A percentile compares a stretch with the other conserved stretches of the same genome.
Conservation (phyloP, 306 rosid genomes). For the Prunus armeniaca region DNA sequence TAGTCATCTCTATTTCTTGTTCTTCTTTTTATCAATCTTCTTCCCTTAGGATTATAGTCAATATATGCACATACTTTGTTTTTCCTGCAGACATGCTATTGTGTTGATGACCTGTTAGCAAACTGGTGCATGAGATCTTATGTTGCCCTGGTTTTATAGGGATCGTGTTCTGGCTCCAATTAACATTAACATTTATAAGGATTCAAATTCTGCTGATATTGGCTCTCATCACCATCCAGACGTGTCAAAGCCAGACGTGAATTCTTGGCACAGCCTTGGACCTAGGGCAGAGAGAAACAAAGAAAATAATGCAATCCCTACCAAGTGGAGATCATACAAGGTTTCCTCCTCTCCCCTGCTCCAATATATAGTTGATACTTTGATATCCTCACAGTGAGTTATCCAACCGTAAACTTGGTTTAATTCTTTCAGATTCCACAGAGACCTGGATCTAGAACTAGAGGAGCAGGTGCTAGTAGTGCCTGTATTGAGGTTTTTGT, state of each 20-base stretch:
- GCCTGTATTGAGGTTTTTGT: slow-evolving; percentile 70
- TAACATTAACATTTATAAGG: slow-evolving; percentile 64
- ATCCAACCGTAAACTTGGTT: neutral
- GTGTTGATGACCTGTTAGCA: neutral
- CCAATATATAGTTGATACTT: neutral
- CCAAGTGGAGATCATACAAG: slow-evolving; percentile 78
- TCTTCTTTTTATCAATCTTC: too few relatives aligned
- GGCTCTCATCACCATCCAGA: slow-evolving; percentile 37
- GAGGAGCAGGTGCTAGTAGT: slow-evolving; percentile 41
- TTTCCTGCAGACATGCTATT: neutral
- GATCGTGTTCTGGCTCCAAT: slow-evolving; percentile 40
- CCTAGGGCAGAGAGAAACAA: slow-evolving; percentile 83
- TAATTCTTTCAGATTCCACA: slow-evolving; percentile 67
- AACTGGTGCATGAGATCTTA: neutral
- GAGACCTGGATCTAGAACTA: slow-evolving; percentile 48
- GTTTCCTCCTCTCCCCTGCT: slow-evolving; percentile 25
- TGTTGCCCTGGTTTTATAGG: slow-evolving; percentile 28
- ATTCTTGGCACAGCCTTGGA: slow-evolving; percentile 70
- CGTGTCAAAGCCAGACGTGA: slow-evolving; percentile 26
- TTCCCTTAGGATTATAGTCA: neutral
- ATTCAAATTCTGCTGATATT: slow-evolving; percentile 42
- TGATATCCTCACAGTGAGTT: neutral
- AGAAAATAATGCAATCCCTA: slow-evolving; percentile 75
- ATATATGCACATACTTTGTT: neutral
- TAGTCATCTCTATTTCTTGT: neutral